Evolutionary conservation across 495 filamentous ascomycete species (phyloP).

Genomic region (Cetradonia linearis): DNA sequence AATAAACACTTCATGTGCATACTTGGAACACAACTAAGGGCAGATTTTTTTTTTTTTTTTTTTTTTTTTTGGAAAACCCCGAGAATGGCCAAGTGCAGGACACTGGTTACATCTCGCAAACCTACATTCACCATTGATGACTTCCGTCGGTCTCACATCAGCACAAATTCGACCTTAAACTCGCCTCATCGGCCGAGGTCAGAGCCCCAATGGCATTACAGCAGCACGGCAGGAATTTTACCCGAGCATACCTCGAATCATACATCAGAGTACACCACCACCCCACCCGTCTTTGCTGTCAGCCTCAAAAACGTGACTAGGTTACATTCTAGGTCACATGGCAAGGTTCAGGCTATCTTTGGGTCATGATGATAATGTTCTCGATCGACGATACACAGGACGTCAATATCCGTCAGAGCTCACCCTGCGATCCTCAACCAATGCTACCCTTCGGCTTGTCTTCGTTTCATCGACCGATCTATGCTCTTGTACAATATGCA

Average conservation of each 20-base stretch:
- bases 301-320: conserved; percentile 4
- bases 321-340: neutral
- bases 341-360: conserved; percentile 3
- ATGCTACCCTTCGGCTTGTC: conserved; percentile 2
- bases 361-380: neutral
- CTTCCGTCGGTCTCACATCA: neutral
- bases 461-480: neutral
- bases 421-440: neutral
- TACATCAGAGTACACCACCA: conserved; percentile 1
- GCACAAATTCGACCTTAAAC: neutral
- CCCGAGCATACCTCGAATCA: conserved; percentile 9
- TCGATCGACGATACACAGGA: neutral
- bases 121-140: neutral
- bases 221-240: conserved; percentile 12
- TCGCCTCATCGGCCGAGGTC: neutral
- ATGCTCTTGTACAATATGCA: conserved; percentile 4
- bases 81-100: conserved; percentile 7
- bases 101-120: conserved; percentile 2
- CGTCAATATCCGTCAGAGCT: neutral
- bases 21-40: neutral
- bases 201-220: neutral
- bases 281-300: neutral
- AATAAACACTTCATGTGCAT: neutral
- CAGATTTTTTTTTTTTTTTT: neutral
- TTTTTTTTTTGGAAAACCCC: neutral